Evolutionary conservation across 306 rosid species (phyloP).

Genomic region (Acacia melanoxylon): DNA sequence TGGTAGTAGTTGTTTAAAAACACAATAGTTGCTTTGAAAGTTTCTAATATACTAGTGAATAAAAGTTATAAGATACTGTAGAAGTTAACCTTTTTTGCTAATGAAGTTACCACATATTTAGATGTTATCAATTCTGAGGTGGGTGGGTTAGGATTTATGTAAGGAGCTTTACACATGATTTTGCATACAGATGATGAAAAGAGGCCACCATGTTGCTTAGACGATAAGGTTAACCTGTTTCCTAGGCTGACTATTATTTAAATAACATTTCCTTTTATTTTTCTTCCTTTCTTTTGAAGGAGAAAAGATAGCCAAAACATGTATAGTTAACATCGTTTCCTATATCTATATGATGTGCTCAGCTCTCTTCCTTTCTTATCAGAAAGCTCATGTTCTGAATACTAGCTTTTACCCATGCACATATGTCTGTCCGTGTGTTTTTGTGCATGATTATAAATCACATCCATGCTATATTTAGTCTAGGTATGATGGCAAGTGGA

Average conservation of each 20-base stretch:
- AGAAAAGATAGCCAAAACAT: constrained; percentile 4
- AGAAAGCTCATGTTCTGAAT: background rate
- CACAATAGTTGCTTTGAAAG: background rate
- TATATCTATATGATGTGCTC: background rate
- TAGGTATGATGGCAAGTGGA: constrained; percentile 94
- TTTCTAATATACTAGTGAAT: background rate
- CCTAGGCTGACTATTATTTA: background rate
- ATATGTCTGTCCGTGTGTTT: background rate
- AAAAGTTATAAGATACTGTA: background rate
- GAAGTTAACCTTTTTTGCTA: background rate
- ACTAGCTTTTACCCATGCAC: background rate
- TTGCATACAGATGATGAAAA: background rate
- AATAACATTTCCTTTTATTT: background rate
- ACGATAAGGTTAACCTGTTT: constrained; percentile 15
- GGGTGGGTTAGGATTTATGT: background rate
- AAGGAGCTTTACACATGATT: background rate
- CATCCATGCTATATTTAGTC: constrained; percentile 36
- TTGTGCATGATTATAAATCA: background rate
- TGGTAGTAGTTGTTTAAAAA: background rate
- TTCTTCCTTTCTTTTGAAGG: background rate
- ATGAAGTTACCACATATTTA: background rate
- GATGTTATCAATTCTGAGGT: background rate
- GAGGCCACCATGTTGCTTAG: constrained; percentile 20
- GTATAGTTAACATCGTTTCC: background rate
- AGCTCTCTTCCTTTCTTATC: background rate